Conservation (phyloP, 371 early-diverging fungal genomes). For the Nematocida homosporus region DNA sequence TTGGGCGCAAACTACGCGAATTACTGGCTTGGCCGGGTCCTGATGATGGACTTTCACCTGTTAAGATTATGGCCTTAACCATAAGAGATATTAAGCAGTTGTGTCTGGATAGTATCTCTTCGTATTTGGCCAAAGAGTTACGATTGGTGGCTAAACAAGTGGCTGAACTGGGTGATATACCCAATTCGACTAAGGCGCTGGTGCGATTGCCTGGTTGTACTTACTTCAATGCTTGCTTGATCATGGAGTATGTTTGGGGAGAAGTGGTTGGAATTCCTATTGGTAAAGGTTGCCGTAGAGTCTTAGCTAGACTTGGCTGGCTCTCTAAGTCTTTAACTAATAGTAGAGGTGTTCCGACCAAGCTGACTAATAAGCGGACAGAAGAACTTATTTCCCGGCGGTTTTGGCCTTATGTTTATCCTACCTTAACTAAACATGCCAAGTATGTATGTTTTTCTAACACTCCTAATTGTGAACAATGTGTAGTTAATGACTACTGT, state of each 20-base stretch:
- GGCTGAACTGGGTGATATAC: conserved; percentile 21
- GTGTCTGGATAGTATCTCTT: no score
- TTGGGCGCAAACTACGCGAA: no score
- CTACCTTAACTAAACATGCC: conserved; percentile 6
- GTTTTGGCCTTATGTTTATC: not conserved
- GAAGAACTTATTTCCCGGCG: no score
- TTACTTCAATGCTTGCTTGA: not conserved
- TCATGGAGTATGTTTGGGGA: conserved; percentile 37
- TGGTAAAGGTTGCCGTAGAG: not conserved
- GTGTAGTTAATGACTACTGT: conserved; percentile 22
- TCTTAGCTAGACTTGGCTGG: conserved; percentile 23
- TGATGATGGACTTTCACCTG: no score
- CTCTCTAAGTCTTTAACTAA: conserved; percentile 2
- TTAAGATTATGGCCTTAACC: no score
- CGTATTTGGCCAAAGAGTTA: no score
- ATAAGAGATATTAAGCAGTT: no score
- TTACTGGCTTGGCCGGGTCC: no score
- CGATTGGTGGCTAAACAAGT: not conserved
- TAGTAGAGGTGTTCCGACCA: no score
- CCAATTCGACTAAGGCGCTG: not conserved
- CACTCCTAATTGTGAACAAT: conserved; percentile 22
- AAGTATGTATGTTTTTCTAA: conserved; percentile 2
- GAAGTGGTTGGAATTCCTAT: not conserved
- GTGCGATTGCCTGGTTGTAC: not conserved
- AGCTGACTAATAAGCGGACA: no score